These are phyloP conservation scores for Silene latifolia DNA, from an alignment of 148 eudicot genomes.

Conservation along the genomic window DNA sequence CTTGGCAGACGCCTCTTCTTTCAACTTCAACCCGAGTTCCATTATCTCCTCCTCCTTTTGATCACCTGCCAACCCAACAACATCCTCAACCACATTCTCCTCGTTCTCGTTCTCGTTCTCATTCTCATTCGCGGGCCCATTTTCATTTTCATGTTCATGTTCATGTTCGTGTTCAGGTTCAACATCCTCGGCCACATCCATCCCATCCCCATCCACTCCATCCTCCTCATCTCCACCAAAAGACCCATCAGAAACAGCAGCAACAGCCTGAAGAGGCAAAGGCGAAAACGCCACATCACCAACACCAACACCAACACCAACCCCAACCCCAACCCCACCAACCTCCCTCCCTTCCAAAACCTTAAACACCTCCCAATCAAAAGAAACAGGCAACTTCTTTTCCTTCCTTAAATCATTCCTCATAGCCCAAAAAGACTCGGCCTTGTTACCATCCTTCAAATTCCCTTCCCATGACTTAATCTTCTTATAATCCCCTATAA, in stretches of 20 bases:
- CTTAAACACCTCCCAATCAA: slow-evolving; percentile 29
- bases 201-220: not conserved
- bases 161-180: slow-evolving; percentile 3
- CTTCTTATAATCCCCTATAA: slow-evolving; percentile 27
- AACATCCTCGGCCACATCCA: not conserved
- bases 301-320: slow-evolving; percentile 1
- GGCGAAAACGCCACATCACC: slow-evolving; percentile 13
- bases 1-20: not conserved
- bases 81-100: not conserved
- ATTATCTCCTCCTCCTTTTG: not conserved
- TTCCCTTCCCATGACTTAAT: slow-evolving; percentile 28
- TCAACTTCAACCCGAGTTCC: not conserved
- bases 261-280: slow-evolving; percentile 23
- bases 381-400: slow-evolving; percentile 28
- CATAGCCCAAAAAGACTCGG: slow-evolving; percentile 31
- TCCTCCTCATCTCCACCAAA: not conserved
- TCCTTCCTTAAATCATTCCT: slow-evolving; percentile 38
- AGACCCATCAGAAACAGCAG: not conserved
- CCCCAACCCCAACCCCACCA: slow-evolving; percentile 18
- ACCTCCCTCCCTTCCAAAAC: slow-evolving; percentile 26
- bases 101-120: not conserved
- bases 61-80: not conserved
- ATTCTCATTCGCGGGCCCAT: not conserved
- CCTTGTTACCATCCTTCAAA: not conserved
- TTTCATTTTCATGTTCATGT: not conserved